These are phyloP conservation scores for Physcia stellaris DNA, from an alignment of 495 filamentous ascomycete genomes.

Conservation along the genomic window DNA sequence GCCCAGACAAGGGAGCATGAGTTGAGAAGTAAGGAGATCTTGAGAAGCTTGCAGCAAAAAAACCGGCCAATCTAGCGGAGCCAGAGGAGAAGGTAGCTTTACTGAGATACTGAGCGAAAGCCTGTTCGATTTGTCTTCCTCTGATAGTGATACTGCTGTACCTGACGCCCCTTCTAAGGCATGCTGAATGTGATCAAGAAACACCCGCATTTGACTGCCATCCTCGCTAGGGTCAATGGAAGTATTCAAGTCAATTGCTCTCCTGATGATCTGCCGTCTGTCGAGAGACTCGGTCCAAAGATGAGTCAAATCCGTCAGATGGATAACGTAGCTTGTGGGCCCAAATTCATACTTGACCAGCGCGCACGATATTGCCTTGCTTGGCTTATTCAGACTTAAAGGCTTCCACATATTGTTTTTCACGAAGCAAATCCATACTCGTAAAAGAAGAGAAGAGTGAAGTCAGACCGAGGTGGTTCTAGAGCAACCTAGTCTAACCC, in stretches of 20 bases:
- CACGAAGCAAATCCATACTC: too few relatives aligned
- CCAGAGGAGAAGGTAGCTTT: constrained; percentile 51
- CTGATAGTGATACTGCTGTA: constrained; percentile 19
- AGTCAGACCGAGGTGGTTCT: too few relatives aligned
- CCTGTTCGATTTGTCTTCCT: constrained; percentile 15
- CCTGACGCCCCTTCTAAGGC: constrained; percentile 36
- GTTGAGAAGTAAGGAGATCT: constrained; percentile 39
- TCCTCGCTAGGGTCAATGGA: constrained; percentile 81
- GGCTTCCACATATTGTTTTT: too few relatives aligned
- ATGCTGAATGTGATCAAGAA: constrained; percentile 58
- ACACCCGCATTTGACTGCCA: constrained; percentile 50
- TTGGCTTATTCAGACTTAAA: too few relatives aligned
- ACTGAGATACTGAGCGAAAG: constrained; percentile 47
- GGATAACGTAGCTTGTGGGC: constrained; percentile 49
- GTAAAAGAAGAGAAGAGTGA: too few relatives aligned
- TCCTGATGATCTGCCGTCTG: constrained; percentile 44
- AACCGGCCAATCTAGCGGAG: constrained; percentile 57
- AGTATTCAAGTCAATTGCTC: constrained; percentile 51
- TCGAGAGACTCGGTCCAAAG: constrained; percentile 71
- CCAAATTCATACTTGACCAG: constrained; percentile 39
- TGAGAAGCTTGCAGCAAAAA: constrained; percentile 39
- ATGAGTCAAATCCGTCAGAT: constrained; percentile 70
- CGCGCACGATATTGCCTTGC: too few relatives aligned
- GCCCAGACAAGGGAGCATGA: constrained; percentile 57
- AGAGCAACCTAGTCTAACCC: too few relatives aligned